Conservation (phyloP, 805 yeast species). For the Zygotorulaspora chibaensis region DNA sequence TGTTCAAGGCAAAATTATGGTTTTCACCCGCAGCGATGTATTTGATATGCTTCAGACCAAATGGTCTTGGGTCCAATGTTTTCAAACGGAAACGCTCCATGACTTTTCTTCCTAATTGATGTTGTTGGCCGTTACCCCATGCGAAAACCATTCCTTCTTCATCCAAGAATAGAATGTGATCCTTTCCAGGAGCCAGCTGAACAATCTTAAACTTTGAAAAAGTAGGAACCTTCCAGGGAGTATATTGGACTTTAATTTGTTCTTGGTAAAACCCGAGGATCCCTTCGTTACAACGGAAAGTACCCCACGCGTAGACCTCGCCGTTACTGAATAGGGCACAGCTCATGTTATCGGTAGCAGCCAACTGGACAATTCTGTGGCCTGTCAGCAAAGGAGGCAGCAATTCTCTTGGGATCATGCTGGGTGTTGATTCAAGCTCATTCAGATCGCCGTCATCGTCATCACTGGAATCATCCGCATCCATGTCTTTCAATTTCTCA, state of each 20-base stretch:
- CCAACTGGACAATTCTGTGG: conserved; percentile 65
- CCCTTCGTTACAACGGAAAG: conserved; percentile 92
- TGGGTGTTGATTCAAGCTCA: conserved; percentile 86
- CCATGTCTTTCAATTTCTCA: conserved; percentile 66
- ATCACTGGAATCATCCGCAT: conserved; percentile 52
- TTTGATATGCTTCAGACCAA: conserved; percentile 75
- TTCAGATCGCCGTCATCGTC: conserved; percentile 83
- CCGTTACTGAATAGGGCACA: conserved; percentile 78
- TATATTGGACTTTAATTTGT: conserved; percentile 55
- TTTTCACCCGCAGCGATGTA: conserved; percentile 90
- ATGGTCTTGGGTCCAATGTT: conserved; percentile 74
- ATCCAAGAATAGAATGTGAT: conserved; percentile 82
- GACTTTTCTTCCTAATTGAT: conserved; percentile 84
- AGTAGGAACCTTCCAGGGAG: conserved; percentile 56
- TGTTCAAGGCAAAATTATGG: conserved; percentile 88
- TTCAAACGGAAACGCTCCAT: conserved; percentile 71
- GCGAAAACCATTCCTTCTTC: conserved; percentile 82
- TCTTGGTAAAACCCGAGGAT: conserved; percentile 70
- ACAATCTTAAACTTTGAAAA: conserved; percentile 58
- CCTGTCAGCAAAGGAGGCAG: conserved; percentile 54
- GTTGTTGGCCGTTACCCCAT: conserved; percentile 97
- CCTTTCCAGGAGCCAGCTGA: conserved; percentile 88
- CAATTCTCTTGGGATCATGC: conserved; percentile 50
- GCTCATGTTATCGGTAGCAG: conserved; percentile 89
- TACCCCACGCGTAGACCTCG: conserved; percentile 95